These are phyloP conservation scores for Geotrichum siamense DNA, from an alignment of 1,139 yeast species.

Conservation along the genomic window DNA sequence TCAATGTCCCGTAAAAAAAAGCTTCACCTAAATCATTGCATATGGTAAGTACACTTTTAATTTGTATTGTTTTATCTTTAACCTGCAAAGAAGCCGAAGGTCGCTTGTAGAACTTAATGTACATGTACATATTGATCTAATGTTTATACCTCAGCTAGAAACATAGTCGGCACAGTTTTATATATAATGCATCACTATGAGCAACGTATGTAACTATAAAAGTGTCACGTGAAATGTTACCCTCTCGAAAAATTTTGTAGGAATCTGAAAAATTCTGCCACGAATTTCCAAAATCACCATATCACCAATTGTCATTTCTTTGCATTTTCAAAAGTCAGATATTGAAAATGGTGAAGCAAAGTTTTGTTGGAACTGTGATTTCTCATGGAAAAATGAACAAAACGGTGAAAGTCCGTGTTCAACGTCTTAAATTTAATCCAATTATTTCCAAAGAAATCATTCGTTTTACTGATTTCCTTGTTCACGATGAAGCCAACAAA, in stretches of 20 bases:
- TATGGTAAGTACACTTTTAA: conserved; percentile 26
- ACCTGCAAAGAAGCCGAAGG: conserved; percentile 11
- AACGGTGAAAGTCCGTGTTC: conserved; percentile 90
- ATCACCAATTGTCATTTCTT: too few species aligned
- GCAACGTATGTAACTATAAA: too few species aligned
- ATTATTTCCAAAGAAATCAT: conserved; percentile 69
- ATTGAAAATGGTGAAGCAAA: conserved; percentile 75
- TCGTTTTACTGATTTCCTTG: conserved; percentile 76
- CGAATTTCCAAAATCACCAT: too few species aligned
- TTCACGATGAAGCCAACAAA: conserved; percentile 87
- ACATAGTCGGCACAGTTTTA: too few species aligned
- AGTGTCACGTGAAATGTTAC: too few species aligned
- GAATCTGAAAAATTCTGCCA: too few species aligned
- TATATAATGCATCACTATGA: too few species aligned
- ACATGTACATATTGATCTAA: conserved; percentile 14
- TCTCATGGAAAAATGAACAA: conserved; percentile 95
- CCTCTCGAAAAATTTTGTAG: not conserved
- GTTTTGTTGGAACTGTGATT: conserved; percentile 84
- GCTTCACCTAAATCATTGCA: conserved; percentile 34
- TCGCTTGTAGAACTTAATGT: conserved; percentile 15
- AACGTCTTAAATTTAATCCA: conserved; percentile 49
- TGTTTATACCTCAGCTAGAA: not conserved
- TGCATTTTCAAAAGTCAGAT: too few species aligned
- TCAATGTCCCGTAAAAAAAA: conserved; percentile 28
- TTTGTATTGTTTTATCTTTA: conserved; percentile 10